Evolutionary conservation across 371 early-diverging fungal genomes (phyloP), one percentile per base, ranked within the genome.

Genomic region (Synchytrium microbalum): DNA sequence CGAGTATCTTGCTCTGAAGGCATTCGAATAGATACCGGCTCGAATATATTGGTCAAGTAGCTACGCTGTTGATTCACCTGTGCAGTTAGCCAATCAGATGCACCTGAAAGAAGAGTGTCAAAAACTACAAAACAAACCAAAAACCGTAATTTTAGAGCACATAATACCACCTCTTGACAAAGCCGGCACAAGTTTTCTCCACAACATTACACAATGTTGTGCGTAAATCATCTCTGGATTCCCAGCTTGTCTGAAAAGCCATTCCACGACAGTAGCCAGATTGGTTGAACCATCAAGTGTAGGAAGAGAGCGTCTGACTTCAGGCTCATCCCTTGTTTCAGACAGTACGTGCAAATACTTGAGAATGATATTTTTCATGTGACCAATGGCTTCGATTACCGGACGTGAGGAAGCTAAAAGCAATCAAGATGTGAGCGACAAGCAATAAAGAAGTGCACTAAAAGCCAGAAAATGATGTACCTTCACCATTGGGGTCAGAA

Each of bases 291-390:
- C 19, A 10, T 38, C 46, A 38, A 38, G 46, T 5, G 46, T 10
- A 10, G 46, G 46, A 10, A 38, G 10, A 38, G 46, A 19, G 46
- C 19, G 5, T 38, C 46, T 5, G 5, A 19, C 19, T 10, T 38
- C 46, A 38, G 5, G 5, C 5, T 19, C 46, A 38, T 19, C 5
- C 5, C 46, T 5, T 38, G n/a, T n/a, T n/a, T n/a, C n/a, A n/a
- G 19, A 38, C 10, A 38, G 46, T 19, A 10, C 46, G 46, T 38
- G n/a, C n/a, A n/a, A 38, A 38, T 38, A 10, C 46, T 68, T 23
- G 73, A 23, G 68, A 91, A 89, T 69, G 33, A 90, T 88, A 13
- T 85, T 79, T 38, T 78, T 75, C 14, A 87, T 63, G 68, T 86
- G 86, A 0, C 72, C 64, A 24, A 89, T 81, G 0, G 89, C 84